Conservation (phyloP, 1,284 basidiomycete species). For the Singerocomus rubriflavus region DNA sequence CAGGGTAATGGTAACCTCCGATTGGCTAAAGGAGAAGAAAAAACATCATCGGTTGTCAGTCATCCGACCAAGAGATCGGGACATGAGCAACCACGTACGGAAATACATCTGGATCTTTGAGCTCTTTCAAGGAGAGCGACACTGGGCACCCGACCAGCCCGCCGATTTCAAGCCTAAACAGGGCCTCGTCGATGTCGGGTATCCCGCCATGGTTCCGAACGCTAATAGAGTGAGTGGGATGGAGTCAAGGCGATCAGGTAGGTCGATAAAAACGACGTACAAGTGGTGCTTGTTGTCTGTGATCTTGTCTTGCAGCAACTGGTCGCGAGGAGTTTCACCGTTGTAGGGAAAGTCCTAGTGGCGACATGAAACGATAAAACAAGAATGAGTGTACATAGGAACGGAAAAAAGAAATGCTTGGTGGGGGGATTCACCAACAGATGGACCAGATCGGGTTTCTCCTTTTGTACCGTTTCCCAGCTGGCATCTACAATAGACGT, state of each 20-base stretch:
- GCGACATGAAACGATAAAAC: not conserved
- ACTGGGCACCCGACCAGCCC: constrained; percentile 11
- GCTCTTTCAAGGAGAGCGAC: constrained; percentile 16
- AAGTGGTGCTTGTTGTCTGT: constrained; percentile 20
- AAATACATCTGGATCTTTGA: constrained; percentile 17
- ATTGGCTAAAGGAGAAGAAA: too few species aligned
- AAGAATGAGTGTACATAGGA: not conserved
- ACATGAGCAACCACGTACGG: constrained; percentile 4
- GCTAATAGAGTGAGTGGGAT: too few species aligned
- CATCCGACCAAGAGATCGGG: not conserved
- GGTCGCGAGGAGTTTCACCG: constrained; percentile 17
- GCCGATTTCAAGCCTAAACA: constrained; percentile 13
- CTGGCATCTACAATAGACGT: constrained; percentile 46
- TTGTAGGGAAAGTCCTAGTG: constrained; percentile 17
- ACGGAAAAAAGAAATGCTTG: too few species aligned
- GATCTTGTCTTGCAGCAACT: constrained; percentile 14
- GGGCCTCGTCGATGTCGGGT: constrained; percentile 17
- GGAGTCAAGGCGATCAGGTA: too few species aligned
- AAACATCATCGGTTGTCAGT: constrained; percentile 34
- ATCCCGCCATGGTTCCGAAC: constrained; percentile 18
- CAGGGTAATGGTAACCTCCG: constrained; percentile 49
- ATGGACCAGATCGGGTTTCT: constrained; percentile 54
- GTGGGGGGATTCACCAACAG: constrained; percentile 43
- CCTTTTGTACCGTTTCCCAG: constrained; percentile 52
- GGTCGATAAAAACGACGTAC: constrained; percentile 10